These are phyloP conservation scores for Saitozyma sp. DNA, from an alignment of 768 basidiomycete species.

Conservation along the genomic window DNA sequence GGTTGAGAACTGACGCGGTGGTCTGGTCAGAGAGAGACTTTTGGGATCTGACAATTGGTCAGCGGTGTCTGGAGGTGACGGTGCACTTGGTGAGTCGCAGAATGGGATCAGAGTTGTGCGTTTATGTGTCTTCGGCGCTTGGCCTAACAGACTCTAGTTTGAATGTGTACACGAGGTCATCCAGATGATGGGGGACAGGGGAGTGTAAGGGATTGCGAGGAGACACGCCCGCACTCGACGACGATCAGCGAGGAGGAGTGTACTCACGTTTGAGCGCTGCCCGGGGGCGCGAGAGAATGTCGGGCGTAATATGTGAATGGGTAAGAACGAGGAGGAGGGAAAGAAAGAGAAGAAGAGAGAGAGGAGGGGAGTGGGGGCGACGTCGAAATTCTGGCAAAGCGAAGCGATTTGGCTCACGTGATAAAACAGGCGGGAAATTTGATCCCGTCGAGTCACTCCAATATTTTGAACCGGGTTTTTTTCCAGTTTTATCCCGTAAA, in stretches of 20 bases:
- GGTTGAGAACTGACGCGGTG: neutral
- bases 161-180: constrained; percentile 51
- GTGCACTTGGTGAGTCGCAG: too few relatives aligned
- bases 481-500: constrained; percentile 34
- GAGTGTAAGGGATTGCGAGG: neutral
- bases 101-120: constrained; percentile 43
- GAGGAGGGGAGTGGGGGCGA: neutral
- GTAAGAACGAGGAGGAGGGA: constrained; percentile 2
- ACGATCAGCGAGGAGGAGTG: neutral
- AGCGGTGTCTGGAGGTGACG: neutral
- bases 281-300: too few relatives aligned
- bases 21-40: neutral
- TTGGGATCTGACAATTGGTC: neutral
- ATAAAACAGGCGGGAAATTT: constrained; percentile 1
- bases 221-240: neutral
- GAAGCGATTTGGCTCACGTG: neutral
- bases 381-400: constrained; percentile 2
- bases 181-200: constrained; percentile 18
- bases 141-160: constrained; percentile 53
- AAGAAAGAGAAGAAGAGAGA: constrained; percentile 2
- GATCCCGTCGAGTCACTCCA: constrained; percentile 8
- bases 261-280: constrained; percentile 1
- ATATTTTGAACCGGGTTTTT: constrained; percentile 9
- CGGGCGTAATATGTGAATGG: neutral
- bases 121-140: constrained; percentile 49